A percentile compares a stretch with the other conserved stretches of the same genome.
Conservation (phyloP, 2,329 filamentous ascomycete species). For the Scopulariopsis brevicaulis region DNA sequence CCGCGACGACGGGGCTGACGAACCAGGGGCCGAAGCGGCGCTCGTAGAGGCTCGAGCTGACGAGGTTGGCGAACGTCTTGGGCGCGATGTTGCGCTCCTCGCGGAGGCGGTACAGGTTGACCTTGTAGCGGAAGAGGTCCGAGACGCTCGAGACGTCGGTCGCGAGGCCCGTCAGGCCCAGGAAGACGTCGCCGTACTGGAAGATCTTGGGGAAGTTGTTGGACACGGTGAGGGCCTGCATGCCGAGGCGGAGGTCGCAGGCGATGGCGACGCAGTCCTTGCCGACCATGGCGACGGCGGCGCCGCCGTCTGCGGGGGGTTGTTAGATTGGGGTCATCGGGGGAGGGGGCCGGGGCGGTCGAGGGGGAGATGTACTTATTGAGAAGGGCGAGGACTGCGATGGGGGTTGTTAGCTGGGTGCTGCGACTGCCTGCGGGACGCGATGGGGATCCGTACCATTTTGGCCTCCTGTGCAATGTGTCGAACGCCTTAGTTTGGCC, state of each 20-base stretch:
- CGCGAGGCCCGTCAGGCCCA: constrained; percentile 89
- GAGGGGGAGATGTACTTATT: constrained; percentile 60
- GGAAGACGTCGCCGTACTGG: constrained; percentile 89
- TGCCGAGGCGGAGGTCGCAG: constrained; percentile 93
- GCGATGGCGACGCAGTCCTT: constrained; percentile 99
- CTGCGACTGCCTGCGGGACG: not conserved
- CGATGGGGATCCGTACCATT: not conserved
- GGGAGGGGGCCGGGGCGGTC: constrained; percentile 6
- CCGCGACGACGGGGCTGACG: constrained; percentile 86
- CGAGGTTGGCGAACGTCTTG: constrained; percentile 91
- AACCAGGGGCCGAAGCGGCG: constrained; percentile 94
- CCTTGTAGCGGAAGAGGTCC: constrained; percentile 98
- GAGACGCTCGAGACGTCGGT: constrained; percentile 92
- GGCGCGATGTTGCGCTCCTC: constrained; percentile 96
- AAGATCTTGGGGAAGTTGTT: constrained; percentile 99
- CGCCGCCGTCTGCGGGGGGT: constrained; percentile 58
- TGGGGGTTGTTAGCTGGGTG: constrained; percentile 16
- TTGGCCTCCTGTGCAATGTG: not conserved
- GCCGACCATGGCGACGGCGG: constrained; percentile 97
- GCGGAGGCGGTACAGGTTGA: constrained; percentile 98
- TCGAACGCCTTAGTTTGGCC: not conserved
- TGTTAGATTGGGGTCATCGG: constrained; percentile 5
- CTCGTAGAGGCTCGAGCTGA: constrained; percentile 87
- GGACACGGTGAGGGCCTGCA: constrained; percentile 92
- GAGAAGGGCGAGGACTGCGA: constrained; percentile 78